Conservation (phyloP, 1,139 yeast genomes). For the Protomyces pachydermus region DNA sequence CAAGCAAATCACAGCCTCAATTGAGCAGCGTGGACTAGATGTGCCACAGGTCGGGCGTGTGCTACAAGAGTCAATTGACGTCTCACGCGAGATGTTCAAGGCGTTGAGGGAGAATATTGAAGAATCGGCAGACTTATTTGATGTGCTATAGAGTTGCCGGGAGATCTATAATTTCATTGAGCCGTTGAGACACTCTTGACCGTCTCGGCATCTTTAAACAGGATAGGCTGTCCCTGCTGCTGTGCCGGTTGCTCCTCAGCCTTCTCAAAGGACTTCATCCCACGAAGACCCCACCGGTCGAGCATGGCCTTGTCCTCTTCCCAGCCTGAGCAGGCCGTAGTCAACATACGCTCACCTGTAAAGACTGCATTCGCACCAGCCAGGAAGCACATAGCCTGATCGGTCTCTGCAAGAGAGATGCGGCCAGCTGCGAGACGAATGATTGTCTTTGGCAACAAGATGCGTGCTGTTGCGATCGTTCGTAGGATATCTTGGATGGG, state of each 20-base stretch:
- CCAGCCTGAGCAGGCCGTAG: conserved; percentile 83
- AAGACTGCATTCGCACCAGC: conserved; percentile 77
- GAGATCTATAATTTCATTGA: background rate
- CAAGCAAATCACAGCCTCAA: background rate
- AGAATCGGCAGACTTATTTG: conserved; percentile 14
- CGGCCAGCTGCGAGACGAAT: conserved; percentile 77
- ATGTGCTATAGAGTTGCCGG: background rate
- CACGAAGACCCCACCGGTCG: conserved; percentile 63
- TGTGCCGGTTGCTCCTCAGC: background rate
- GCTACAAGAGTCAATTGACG: conserved; percentile 13
- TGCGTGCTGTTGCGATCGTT: conserved; percentile 70
- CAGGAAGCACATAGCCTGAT: conserved; percentile 69
- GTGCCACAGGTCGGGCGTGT: conserved; percentile 5
- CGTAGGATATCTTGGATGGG: conserved; percentile 59
- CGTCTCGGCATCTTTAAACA: conserved; percentile 16
- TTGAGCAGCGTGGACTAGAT: conserved; percentile 8
- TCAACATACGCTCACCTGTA: conserved; percentile 75
- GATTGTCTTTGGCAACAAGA: conserved; percentile 66
- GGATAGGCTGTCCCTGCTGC: background rate
- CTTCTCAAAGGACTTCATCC: conserved; percentile 54
- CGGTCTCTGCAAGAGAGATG: conserved; percentile 72
- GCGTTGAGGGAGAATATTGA: conserved; percentile 15
- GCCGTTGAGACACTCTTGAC: conserved; percentile 4
- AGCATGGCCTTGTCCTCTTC: conserved; percentile 71
- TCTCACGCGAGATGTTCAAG: conserved; percentile 12